These are phyloP conservation scores for Piper betle DNA, from an alignment of 164 flowering plant genomes.

Conservation along the genomic window DNA sequence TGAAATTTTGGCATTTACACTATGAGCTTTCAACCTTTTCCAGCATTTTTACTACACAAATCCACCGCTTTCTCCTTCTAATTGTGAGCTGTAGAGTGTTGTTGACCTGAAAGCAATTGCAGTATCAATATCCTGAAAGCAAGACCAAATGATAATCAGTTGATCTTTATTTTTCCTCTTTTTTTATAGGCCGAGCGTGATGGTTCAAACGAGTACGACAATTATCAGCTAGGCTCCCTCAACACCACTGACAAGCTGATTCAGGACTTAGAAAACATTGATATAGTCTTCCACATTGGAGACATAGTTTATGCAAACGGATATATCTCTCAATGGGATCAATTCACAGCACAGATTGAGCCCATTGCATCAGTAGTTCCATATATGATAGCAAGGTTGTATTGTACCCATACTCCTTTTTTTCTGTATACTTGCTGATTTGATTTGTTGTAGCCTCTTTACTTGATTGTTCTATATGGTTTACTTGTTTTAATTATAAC, in stretches of 20 bases:
- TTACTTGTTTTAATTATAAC: no score
- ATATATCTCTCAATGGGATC: constrained; percentile 42
- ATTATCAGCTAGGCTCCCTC: constrained; percentile 25
- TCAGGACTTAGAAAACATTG: constrained; percentile 22
- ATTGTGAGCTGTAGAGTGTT: no score
- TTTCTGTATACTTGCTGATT: background rate
- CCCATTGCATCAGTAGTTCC: constrained; percentile 33
- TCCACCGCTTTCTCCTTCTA: no score
- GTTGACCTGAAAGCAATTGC: no score
- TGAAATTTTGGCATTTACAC: background rate
- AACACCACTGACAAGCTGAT: constrained; percentile 24
- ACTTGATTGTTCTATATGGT: no score
- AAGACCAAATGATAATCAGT: background rate
- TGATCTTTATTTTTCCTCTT: constrained; percentile 2
- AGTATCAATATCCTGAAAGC: no score
- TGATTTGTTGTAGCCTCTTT: constrained; percentile 8
- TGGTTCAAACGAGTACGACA: constrained; percentile 25
- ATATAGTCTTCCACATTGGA: constrained; percentile 35
- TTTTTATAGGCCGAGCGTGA: constrained; percentile 24
- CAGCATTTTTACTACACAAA: background rate
- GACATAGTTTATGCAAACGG: constrained; percentile 37
- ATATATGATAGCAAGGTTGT: constrained; percentile 28
- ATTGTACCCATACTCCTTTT: background rate
- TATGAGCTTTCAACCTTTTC: background rate
- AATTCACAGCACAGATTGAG: constrained; percentile 36